These are phyloP conservation scores for Coemansia sp. DNA, from an alignment of 192 early-diverging fungal genomes.

Conservation along the genomic window DNA sequence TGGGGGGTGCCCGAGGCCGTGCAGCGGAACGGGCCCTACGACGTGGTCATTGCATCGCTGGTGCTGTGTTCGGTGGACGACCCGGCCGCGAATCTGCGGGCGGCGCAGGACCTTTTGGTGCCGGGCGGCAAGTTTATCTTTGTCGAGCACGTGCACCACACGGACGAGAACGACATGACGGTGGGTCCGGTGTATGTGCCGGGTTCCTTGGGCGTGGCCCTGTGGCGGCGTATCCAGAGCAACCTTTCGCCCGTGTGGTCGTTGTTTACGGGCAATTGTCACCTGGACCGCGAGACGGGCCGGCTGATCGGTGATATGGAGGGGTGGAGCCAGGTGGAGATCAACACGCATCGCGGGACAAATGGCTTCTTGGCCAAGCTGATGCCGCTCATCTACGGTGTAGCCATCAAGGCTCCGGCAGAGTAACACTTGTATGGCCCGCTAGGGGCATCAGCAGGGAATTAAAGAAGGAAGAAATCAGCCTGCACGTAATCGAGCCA, in stretches of 20 bases:
- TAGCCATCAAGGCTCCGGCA: slow-evolving; percentile 16
- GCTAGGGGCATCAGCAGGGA: no score
- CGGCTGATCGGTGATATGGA: slow-evolving; percentile 3
- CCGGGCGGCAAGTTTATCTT: slow-evolving; percentile 30
- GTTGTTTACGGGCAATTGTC: slow-evolving; percentile 19
- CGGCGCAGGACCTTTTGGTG: slow-evolving; percentile 9
- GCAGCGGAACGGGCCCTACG: slow-evolving; percentile 19
- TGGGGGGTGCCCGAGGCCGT: slow-evolving; percentile 6
- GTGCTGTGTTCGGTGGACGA: slow-evolving; percentile 26
- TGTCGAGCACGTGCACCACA: slow-evolving; percentile 29
- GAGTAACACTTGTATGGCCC: no score
- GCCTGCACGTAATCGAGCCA: no score
- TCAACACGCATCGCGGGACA: neutral
- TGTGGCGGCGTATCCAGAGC: slow-evolving; percentile 12
- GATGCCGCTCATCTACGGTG: slow-evolving; percentile 18
- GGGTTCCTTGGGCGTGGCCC: neutral
- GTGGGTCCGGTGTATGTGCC: neutral
- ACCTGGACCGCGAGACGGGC: slow-evolving; percentile 17
- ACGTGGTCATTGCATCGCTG: slow-evolving; percentile 20
- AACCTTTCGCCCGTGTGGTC: slow-evolving; percentile 3
- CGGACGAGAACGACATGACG: slow-evolving; percentile 1
- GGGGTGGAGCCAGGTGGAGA: slow-evolving; percentile 13
- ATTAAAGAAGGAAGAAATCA: no score
- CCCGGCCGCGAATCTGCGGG: slow-evolving; percentile 8
- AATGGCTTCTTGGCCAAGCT: neutral